Evolutionary conservation across 164 flowering plant genomes (phyloP), one percentile per base, ranked within the genome.

Genomic region (Stephania yunnanensis): DNA sequence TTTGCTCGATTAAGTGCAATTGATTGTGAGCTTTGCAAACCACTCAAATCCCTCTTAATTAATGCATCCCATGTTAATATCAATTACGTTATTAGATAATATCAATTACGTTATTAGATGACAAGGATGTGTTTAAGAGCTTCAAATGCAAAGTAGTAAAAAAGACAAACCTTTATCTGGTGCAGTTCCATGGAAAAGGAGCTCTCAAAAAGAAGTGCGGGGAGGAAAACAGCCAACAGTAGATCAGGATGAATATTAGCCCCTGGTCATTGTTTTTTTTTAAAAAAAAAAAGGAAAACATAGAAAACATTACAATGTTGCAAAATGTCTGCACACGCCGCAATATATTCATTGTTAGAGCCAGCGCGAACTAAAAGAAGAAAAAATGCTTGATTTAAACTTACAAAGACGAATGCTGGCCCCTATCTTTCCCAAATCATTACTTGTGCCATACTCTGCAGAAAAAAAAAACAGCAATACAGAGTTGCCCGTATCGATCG

Each of bases 181-280:
- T 95, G 98, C 70, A 95, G 86, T 84, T 95, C 98, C 98, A 95
- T 91, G 31, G 93, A 85, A 78, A 95, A 95, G 46, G 98, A 88
- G 81, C 98, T 95, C 87, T 95, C 98, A 71, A 95, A 95, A 29
- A 95, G 93, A 78, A 95, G 92, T 17, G 97, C 97, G 70, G 97
- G 99, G 82, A 95, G 95, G 76, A 95, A 95, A 76, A 93, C 94
- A 75, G 97, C 94, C 81, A 95, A 82, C 29, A 95, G 85, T 79
- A 95, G 97, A 66, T 89, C 87, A 20, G 99, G 95, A 86, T 95
- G 86, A 77, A 95, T 95, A 68, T 81, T 78, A 69, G 91, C 88
- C 99, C 99, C 99, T 93, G 89, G 77, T 84, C 30, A 71, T 84
- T 22, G 71, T 72, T 36, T 36, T 31, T 31, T 31, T 31, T 31